phyloP scores from a whole-genome alignment of 2,329 filamentous ascomycete species.

The Escovopsis weberi region DNA sequence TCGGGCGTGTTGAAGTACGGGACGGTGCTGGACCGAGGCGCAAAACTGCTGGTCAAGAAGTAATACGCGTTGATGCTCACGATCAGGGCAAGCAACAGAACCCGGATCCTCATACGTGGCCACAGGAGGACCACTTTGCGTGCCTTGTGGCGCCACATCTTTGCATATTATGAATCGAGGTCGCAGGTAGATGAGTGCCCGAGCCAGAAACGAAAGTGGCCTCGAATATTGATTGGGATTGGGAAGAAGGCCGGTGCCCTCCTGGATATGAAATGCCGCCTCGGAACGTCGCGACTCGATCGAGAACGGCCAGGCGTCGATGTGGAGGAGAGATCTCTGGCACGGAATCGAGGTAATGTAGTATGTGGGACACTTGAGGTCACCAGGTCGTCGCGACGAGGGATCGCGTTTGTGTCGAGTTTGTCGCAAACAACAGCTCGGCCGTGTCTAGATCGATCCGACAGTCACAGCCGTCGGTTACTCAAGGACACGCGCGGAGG shows the following conservation, averaged over 20 bases:
- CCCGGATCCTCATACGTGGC: constrained; percentile 23
- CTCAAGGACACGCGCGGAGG: not conserved
- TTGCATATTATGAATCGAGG: no score
- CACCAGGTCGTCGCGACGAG: not conserved
- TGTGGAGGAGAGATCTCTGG: not conserved
- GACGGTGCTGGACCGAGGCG: constrained; percentile 20
- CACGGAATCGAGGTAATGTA: no score
- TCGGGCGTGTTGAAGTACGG: constrained; percentile 11
- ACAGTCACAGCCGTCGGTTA: not conserved
- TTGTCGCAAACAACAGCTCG: constrained; percentile 9
- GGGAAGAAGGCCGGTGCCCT: not conserved
- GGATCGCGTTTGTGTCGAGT: constrained; percentile 11
- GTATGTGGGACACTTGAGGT: no score
- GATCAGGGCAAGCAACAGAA: constrained; percentile 26
- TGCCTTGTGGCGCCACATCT: no score
- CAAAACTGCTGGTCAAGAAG: constrained; percentile 24
- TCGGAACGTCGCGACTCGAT: no score
- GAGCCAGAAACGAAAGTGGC: not conserved
- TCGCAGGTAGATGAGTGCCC: no score
- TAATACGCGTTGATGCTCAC: constrained; percentile 26
- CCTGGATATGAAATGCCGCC: not conserved
- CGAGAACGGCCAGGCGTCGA: not conserved
- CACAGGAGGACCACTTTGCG: constrained; percentile 15
- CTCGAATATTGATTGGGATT: not conserved
- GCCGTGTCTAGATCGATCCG: not conserved